Evolutionary conservation across 116 monocot species (phyloP).

Genomic region (Papilionanthe hybrid): DNA sequence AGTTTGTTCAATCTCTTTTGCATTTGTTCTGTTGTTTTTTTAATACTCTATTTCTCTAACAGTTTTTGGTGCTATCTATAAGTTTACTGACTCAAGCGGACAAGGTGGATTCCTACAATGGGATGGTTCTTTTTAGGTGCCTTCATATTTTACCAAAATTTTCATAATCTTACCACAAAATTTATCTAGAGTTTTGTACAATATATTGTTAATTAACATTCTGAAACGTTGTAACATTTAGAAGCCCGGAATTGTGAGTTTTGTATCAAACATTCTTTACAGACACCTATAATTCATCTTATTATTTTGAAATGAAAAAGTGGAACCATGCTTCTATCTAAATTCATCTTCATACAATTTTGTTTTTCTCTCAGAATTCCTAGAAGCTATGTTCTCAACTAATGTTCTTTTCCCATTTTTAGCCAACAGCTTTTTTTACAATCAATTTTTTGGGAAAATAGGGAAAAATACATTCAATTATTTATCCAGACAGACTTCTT

Average conservation of each 20-base stretch:
- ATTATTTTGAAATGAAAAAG: not conserved
- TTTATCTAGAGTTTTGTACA: not conserved
- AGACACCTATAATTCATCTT: not conserved
- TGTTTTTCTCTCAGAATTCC: not conserved
- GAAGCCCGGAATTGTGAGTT: not conserved
- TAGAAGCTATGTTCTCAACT: no score
- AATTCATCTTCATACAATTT: not conserved
- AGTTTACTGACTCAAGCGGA: constrained; percentile 72
- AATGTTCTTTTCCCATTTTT: no score
- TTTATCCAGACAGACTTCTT: no score
- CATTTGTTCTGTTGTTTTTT: not conserved
- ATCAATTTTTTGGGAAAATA: no score
- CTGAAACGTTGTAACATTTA: not conserved
- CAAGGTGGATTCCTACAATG: constrained; percentile 88
- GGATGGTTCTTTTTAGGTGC: constrained; percentile 25
- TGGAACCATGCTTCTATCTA: not conserved
- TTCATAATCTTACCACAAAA: not conserved
- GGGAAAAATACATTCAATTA: no score
- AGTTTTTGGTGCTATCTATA: constrained; percentile 78
- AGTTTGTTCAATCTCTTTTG: not conserved
- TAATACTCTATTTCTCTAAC: not conserved
- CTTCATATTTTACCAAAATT: not conserved
- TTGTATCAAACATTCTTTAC: not conserved
- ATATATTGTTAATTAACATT: not conserved
- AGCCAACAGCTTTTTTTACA: no score